Percentiles rank a stretch among this genome's conserved stretches.
Conservation (phyloP, 257 asterid genomes). For the Salvia rosmarinus region DNA sequence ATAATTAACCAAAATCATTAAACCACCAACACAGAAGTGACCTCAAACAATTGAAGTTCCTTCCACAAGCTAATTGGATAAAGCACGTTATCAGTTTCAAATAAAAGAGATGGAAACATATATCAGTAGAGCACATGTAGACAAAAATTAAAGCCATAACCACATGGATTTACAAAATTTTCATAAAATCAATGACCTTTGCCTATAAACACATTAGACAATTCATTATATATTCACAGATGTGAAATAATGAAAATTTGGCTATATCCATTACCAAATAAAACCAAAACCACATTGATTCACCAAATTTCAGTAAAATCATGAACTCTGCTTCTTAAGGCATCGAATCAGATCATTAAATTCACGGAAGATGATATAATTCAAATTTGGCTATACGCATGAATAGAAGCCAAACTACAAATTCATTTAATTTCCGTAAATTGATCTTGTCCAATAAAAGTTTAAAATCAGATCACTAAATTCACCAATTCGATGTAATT, state of each 20-base stretch:
- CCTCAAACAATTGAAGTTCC: constrained; percentile 2
- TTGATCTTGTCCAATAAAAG: not conserved
- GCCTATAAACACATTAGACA: not conserved
- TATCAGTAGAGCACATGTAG: not conserved
- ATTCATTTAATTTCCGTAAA: not conserved
- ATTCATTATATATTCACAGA: constrained; percentile 14
- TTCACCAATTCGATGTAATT: constrained; percentile 24
- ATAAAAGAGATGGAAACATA: constrained; percentile 1
- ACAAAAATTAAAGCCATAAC: not conserved
- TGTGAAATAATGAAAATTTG: constrained; percentile 12
- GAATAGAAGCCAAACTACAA: not conserved
- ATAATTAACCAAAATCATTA: not conserved
- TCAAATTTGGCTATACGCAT: not conserved
- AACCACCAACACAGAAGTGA: not conserved
- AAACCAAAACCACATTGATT: not conserved
- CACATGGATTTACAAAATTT: constrained; percentile 7
- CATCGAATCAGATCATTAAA: not conserved
- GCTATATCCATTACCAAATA: not conserved
- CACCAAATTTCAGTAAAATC: not conserved
- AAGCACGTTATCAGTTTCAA: not conserved
- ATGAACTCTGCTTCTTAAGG: not conserved
- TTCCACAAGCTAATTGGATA: not conserved
- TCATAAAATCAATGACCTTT: not conserved
- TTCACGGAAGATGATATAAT: not conserved
- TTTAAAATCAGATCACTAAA: constrained; percentile 5